A percentile compares a stretch with the other conserved stretches of the same genome.
phyloP scores from a whole-genome alignment of 2,329 filamentous ascomycete species.

The Alternaria alternata region DNA sequence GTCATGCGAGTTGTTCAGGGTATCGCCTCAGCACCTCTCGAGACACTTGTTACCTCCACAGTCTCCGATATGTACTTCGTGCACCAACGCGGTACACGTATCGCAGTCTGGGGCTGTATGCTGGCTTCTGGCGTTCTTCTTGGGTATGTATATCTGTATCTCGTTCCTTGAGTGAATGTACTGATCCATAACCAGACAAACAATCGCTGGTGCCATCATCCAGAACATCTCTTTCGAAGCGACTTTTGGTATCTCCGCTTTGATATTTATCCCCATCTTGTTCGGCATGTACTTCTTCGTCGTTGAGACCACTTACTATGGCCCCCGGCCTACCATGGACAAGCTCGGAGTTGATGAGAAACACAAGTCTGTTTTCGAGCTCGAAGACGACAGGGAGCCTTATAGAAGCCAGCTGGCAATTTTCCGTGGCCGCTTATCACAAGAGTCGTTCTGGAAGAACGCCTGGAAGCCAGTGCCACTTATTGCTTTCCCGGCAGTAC shows the following conservation, averaged over 20 bases:
- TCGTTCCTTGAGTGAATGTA: conserved; percentile 23
- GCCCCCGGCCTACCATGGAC: conserved; percentile 26
- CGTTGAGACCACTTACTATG: conserved; percentile 54
- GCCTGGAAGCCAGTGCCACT: conserved; percentile 73
- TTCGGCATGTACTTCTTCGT: conserved; percentile 56
- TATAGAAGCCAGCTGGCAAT: conserved; percentile 37
- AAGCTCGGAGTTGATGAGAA: conserved; percentile 36
- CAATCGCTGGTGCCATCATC: conserved; percentile 55
- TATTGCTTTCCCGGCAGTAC: conserved; percentile 82
- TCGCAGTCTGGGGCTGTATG: conserved; percentile 71
- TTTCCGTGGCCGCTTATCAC: conserved; percentile 40
- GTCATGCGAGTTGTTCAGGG: conserved; percentile 80
- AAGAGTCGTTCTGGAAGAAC: conserved; percentile 46
- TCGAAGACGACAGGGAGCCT: conserved; percentile 30
- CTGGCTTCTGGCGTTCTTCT: conserved; percentile 49
- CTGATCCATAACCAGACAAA: conserved; percentile 44
- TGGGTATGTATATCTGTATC: conserved; percentile 45
- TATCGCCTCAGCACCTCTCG: conserved; percentile 85
- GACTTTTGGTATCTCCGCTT: conserved; percentile 54
- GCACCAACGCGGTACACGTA: conserved; percentile 82
- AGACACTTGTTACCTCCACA: conserved; percentile 86
- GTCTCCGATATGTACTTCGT: conserved; percentile 93
- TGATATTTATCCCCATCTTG: conserved; percentile 54
- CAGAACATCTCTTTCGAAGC: conserved; percentile 52
- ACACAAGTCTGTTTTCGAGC: conserved; percentile 27